These are phyloP conservation scores for Lentinula edodes DNA, from an alignment of 768 basidiomycete genomes.

Conservation along the genomic window DNA sequence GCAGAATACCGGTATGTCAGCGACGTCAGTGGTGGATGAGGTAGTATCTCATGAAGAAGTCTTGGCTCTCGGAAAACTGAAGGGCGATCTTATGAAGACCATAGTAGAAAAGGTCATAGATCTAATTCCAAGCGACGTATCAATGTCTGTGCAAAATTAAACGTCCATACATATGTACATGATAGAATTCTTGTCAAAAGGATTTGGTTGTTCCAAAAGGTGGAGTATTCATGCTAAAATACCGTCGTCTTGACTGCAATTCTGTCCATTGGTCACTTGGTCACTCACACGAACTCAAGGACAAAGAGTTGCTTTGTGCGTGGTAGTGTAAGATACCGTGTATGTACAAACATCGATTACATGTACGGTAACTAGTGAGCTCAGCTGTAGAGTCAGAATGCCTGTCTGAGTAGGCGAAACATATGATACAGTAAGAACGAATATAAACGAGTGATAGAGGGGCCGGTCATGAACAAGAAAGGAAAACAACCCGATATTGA, in stretches of 20 bases:
- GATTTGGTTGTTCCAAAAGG: no score
- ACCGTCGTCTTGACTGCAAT: no score
- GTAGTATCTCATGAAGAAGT: constrained; percentile 81
- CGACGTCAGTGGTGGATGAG: constrained; percentile 33
- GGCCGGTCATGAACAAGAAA: neutral
- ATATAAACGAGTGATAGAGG: neutral
- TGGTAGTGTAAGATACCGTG: no score
- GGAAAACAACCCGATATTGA: neutral
- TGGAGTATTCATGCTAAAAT: no score
- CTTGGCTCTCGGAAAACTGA: constrained; percentile 54
- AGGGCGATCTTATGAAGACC: constrained; percentile 65
- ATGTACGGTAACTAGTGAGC: neutral
- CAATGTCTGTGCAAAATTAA: neutral
- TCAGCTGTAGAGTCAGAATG: neutral
- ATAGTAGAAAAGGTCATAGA: constrained; percentile 66
- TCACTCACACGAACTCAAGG: no score
- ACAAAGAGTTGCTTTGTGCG: no score
- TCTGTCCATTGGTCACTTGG: no score
- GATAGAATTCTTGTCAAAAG: no score
- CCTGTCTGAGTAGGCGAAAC: neutral
- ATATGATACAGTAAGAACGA: neutral
- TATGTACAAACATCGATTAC: neutral
- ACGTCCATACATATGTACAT: no score
- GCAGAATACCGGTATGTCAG: constrained; percentile 56
- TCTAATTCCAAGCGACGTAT: constrained; percentile 8